These are phyloP conservation scores for Phytophthora megakarya DNA, from an alignment of 352 stramenopile species.

Conservation along the genomic window DNA sequence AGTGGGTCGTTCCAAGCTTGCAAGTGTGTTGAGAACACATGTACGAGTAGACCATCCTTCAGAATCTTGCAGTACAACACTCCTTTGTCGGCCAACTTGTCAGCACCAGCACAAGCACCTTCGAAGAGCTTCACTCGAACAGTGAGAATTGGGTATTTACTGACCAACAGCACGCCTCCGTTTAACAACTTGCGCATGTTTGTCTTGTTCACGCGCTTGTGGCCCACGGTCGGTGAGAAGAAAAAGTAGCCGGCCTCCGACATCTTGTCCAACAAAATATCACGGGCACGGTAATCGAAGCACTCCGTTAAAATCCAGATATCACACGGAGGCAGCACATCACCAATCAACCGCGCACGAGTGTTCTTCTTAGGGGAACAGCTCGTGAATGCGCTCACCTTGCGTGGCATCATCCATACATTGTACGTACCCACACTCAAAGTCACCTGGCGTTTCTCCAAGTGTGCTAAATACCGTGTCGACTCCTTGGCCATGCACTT, in stretches of 20 bases:
- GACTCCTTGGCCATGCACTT: conserved; percentile 77
- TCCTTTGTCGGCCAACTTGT: conserved; percentile 78
- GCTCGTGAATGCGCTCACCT: conserved; percentile 73
- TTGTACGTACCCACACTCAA: conserved; percentile 79
- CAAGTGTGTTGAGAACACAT: conserved; percentile 78
- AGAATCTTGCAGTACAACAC: conserved; percentile 84
- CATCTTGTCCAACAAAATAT: conserved; percentile 67
- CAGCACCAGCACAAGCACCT: conserved; percentile 59
- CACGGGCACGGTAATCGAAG: conserved; percentile 76
- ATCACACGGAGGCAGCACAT: conserved; percentile 68
- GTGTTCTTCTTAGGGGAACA: conserved; percentile 81
- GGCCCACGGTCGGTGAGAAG: conserved; percentile 70
- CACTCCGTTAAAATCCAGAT: conserved; percentile 82
- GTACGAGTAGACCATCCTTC: conserved; percentile 71
- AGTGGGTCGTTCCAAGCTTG: conserved; percentile 77
- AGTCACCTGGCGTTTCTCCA: conserved; percentile 60
- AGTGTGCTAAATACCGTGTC: conserved; percentile 59
- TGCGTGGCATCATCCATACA: conserved; percentile 85
- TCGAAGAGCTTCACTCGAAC: conserved; percentile 78
- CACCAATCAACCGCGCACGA: conserved; percentile 68
- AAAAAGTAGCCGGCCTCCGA: conserved; percentile 71
- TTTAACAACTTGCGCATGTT: conserved; percentile 80
- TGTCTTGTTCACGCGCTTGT: conserved; percentile 63
- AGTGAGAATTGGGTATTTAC: conserved; percentile 76
- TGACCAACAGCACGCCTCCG: conserved; percentile 68